Conservation (phyloP, 129 eudicot species). For the Flaveria linearis region DNA sequence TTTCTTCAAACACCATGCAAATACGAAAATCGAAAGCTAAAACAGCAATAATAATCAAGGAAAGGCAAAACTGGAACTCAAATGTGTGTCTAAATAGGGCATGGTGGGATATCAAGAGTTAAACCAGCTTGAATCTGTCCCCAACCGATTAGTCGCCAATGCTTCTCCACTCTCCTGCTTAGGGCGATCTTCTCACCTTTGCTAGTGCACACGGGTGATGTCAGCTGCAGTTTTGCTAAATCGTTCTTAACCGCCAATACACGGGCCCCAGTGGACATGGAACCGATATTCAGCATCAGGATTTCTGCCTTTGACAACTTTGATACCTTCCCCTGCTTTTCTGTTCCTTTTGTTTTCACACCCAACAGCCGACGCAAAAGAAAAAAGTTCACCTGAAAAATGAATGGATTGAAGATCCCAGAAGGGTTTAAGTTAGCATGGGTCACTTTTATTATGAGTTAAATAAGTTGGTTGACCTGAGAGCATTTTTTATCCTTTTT, state of each 20-base stretch:
- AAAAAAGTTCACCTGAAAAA: conserved; percentile 79
- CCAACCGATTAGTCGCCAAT: conserved; percentile 99
- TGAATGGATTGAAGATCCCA: background rate
- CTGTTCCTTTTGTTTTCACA: conserved; percentile 92
- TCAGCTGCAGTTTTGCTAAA: conserved; percentile 85
- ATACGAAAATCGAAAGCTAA: conserved; percentile 11
- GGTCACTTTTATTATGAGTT: no score
- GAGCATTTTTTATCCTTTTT: no score
- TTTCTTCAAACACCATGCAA: conserved; percentile 26
- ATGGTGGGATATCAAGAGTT: conserved; percentile 90
- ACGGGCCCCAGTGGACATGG: conserved; percentile 98
- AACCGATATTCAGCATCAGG: conserved; percentile 92
- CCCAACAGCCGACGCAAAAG: conserved; percentile 84
- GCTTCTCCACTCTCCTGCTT: conserved; percentile 92
- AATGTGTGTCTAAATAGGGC: conserved; percentile 40
- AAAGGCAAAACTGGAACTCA: conserved; percentile 46
- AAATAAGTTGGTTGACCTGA: no score
- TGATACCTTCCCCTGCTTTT: conserved; percentile 87
- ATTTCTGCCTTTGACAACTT: conserved; percentile 82
- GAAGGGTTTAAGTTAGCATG: no score
- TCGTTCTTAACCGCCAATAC: conserved; percentile 89
- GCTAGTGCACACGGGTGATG: conserved; percentile 97
- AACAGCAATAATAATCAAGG: background rate
- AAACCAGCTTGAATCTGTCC: conserved; percentile 95
- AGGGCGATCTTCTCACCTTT: conserved; percentile 93